Conservation (phyloP, 768 basidiomycete genomes). For the Naganishia randhawae region DNA sequence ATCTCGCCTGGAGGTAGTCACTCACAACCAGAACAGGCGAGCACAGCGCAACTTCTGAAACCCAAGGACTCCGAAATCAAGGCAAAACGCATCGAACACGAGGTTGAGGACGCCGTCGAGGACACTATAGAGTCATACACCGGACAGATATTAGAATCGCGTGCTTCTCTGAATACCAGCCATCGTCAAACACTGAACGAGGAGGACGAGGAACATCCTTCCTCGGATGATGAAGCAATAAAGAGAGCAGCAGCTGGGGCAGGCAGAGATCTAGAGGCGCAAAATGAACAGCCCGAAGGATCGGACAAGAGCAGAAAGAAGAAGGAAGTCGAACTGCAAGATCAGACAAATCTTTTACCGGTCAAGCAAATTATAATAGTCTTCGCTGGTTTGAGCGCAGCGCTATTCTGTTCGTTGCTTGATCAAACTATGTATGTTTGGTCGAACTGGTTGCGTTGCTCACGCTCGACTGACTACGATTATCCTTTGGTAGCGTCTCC, state of each 20-base stretch:
- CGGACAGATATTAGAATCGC: neutral
- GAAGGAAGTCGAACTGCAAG: constrained; percentile 55
- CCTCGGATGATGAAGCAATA: neutral
- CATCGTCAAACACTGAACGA: neutral
- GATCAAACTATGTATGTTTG: constrained; percentile 63
- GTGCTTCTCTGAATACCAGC: neutral
- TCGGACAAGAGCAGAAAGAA: constrained; percentile 20
- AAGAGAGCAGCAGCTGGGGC: too few relatives aligned
- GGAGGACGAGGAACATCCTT: neutral
- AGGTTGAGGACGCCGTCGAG: constrained; percentile 11
- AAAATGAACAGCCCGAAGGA: neutral
- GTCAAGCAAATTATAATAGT: constrained; percentile 63
- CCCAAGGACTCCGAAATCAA: neutral
- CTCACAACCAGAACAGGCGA: neutral
- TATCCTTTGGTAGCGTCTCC: constrained; percentile 53
- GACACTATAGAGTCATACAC: constrained; percentile 6
- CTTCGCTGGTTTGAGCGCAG: constrained; percentile 62
- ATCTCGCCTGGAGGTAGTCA: too few relatives aligned
- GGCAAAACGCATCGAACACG: neutral
- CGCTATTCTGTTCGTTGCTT: constrained; percentile 61
- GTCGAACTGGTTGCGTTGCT: neutral
- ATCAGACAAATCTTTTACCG: constrained; percentile 73
- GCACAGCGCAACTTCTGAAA: neutral
- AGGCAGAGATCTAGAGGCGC: constrained; percentile 6
- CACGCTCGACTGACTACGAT: constrained; percentile 5